These are phyloP conservation scores for Tolypocladium album DNA, from an alignment of 2,329 filamentous ascomycete species.

Conservation along the genomic window DNA sequence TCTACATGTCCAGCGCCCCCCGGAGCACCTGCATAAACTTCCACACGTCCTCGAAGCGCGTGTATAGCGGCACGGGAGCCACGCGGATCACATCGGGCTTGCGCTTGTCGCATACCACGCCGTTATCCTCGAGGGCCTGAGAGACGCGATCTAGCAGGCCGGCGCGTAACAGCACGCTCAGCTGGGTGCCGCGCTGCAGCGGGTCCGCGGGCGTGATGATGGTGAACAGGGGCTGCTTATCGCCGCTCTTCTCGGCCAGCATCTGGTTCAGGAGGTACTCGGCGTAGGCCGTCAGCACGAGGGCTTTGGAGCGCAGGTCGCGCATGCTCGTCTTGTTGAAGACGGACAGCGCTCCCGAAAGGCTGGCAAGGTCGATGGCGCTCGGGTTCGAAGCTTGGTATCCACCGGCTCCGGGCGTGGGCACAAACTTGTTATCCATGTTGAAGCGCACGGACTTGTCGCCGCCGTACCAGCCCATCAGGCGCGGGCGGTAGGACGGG, in stretches of 20 bases:
- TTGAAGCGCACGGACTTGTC: slow-evolving; percentile 67
- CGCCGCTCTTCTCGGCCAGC: slow-evolving; percentile 17
- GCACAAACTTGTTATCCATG: slow-evolving; percentile 74
- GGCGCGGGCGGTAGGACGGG: slow-evolving; percentile 47
- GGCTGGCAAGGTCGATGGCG: slow-evolving; percentile 65
- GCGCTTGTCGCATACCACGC: slow-evolving; percentile 71
- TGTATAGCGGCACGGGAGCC: slow-evolving; percentile 77
- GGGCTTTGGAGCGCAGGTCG: slow-evolving; percentile 57
- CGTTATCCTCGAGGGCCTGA: slow-evolving; percentile 51
- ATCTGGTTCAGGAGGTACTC: slow-evolving; percentile 51
- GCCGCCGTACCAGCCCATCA: slow-evolving; percentile 81
- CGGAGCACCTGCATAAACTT: slow-evolving; percentile 32
- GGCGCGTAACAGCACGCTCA: slow-evolving; percentile 59
- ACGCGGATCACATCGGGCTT: slow-evolving; percentile 78
- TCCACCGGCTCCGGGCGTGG: slow-evolving; percentile 66
- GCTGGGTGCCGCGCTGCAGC: slow-evolving; percentile 61
- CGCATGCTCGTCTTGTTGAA: slow-evolving; percentile 63
- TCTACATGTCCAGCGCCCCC: slow-evolving; percentile 16
- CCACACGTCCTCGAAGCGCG: slow-evolving; percentile 63
- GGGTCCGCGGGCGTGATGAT: slow-evolving; percentile 63
- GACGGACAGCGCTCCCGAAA: slow-evolving; percentile 62
- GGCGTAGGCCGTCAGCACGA: slow-evolving; percentile 66
- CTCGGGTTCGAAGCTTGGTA: slow-evolving; percentile 80
- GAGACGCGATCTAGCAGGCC: slow-evolving; percentile 63
- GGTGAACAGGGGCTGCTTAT: slow-evolving; percentile 32